Evolutionary conservation across 2,329 filamentous ascomycete species (phyloP), one percentile per base, ranked within the genome.

Genomic region (Colletotrichum neosansevieriae): DNA sequence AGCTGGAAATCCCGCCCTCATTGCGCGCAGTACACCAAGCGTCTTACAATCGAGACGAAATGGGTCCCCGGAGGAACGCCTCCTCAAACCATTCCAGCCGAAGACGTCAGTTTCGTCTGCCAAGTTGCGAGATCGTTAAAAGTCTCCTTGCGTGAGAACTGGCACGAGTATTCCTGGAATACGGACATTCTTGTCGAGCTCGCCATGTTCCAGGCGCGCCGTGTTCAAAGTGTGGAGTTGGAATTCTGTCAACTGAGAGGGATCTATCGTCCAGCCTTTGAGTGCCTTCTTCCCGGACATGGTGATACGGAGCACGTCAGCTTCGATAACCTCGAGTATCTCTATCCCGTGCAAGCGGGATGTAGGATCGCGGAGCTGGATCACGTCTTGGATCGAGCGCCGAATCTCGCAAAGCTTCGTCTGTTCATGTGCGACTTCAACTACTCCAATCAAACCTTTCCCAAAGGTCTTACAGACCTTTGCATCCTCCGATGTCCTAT

Each of bases 191-290:
- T 67, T 7, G 19, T 63, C 19, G 64, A 67, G 29, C 21, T 67
- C 17, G 64, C 29, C 36, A 36, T 67, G 51, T 38, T 67, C 10
- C 19, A 29, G 17, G 64, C 64, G 0, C 44, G n/a, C 13, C 49
- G 42, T 24, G 53, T 19, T 13, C 50, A 19, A 15, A 44, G 24
- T 15, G 47, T 63, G 5, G 59, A 58, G 29, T 6, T 67, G 36
- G 29, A 58, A 10, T 57, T 63, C 12, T 19, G 45, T 17, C 36
- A 40, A 32, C 47, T 56, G 17, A 24, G 36, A 29, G 64, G 64
- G 4, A 58, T 67, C 17, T 67, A 63, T 19, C 64, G 64, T 11
- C 50, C 40, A 13, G 19, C 64, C 6, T 67, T 67, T 45, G 59
- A 63, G 12, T 32, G 51, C 42, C 49, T 67, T 10, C 24, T 50